Percentiles rank a stretch among this genome's conserved stretches.
Conservation (phyloP, 1,284 basidiomycete genomes). For the Leccinum insigne region DNA sequence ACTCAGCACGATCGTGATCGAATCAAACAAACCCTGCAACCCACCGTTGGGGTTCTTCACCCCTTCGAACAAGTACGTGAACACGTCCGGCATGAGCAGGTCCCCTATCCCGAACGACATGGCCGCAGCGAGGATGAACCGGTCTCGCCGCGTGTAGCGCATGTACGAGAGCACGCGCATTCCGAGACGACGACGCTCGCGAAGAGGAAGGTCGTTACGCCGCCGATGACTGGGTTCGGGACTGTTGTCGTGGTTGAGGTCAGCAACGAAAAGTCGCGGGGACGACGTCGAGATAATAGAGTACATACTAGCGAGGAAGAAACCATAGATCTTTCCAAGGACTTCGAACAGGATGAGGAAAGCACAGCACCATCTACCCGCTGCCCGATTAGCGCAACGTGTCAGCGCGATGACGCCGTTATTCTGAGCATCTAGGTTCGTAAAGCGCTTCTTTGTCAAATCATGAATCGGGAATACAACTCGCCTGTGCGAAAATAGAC, state of each 20-base stretch:
- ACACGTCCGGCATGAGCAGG: conserved; percentile 59
- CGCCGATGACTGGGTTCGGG: conserved; percentile 81
- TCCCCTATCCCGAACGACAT: conserved; percentile 76
- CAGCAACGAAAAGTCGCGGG: not conserved
- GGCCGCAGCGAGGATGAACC: conserved; percentile 61
- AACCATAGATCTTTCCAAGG: conserved; percentile 78
- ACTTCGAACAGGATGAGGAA: conserved; percentile 76
- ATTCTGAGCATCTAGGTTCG: conserved; percentile 46
- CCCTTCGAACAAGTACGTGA: conserved; percentile 68
- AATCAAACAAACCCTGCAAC: conserved; percentile 71
- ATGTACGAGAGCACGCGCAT: conserved; percentile 70
- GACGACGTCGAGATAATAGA: not conserved
- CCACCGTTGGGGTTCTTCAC: conserved; percentile 58
- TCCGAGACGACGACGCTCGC: conserved; percentile 69
- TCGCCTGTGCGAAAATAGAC: conserved; percentile 76
- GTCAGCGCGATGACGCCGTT: conserved; percentile 82
- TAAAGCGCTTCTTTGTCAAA: not conserved
- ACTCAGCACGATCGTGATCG: conserved; percentile 76
- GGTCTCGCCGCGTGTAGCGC: conserved; percentile 44
- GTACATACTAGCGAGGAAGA: conserved; percentile 61
- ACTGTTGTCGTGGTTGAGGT: conserved; percentile 10
- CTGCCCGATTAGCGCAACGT: conserved; percentile 72
- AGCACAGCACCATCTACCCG: conserved; percentile 71
- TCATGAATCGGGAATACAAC: not conserved
- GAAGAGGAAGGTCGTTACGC: conserved; percentile 80